Evolutionary conservation across 2,329 filamentous ascomycete species (phyloP).

Genomic region (Aspergillus sp.): DNA sequence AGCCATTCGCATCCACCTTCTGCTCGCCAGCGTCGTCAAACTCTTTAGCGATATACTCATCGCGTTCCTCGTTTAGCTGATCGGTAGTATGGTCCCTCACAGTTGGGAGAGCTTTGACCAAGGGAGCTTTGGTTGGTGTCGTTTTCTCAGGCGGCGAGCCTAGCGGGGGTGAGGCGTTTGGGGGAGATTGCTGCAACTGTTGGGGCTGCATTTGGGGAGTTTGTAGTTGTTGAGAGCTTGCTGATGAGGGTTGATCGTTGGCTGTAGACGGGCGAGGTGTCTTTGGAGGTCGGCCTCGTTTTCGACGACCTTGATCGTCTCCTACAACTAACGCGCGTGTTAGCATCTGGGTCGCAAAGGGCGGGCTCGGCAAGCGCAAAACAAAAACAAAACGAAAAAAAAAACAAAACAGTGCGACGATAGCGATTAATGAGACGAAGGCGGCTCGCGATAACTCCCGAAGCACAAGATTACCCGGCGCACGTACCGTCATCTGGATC

Average conservation of each 20-base stretch:
- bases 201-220: slow-evolving; percentile 45
- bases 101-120: slow-evolving; percentile 90
- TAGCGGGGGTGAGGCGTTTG: slow-evolving; percentile 55
- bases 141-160: slow-evolving; percentile 67
- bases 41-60: slow-evolving; percentile 94
- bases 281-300: slow-evolving; percentile 53
- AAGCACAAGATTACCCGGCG: slow-evolving; percentile 27
- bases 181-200: slow-evolving; percentile 29
- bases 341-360: neutral
- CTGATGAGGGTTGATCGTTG: slow-evolving; percentile 31
- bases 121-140: slow-evolving; percentile 73
- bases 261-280: slow-evolving; percentile 41
- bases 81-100: slow-evolving; percentile 97
- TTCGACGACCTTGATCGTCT: slow-evolving; percentile 48
- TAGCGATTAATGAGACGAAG: slow-evolving; percentile 14
- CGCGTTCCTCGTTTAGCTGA: slow-evolving; percentile 81
- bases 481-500: slow-evolving; percentile 75
- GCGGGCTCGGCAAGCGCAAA: neutral
- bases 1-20: slow-evolving; percentile 83
- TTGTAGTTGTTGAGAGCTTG: slow-evolving; percentile 34
- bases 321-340: slow-evolving; percentile 12
- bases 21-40: slow-evolving; percentile 90
- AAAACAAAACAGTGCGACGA: neutral
- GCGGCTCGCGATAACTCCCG: slow-evolving; percentile 14
- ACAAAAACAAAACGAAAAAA: neutral